phyloP scores from a whole-genome alignment of 768 basidiomycete species.

The Serendipita vermifera region DNA sequence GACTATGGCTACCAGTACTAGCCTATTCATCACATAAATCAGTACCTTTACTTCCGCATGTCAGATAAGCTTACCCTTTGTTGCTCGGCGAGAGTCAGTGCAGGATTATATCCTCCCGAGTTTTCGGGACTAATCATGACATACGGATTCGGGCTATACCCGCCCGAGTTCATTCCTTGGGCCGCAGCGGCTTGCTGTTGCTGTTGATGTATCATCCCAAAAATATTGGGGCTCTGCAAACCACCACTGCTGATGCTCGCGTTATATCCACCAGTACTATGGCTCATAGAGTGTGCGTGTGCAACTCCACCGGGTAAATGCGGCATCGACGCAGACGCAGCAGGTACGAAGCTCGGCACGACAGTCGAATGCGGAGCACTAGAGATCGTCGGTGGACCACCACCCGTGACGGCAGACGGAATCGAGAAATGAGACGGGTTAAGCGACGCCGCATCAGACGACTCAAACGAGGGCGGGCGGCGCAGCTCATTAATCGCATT shows the following conservation, averaged over 20 bases:
- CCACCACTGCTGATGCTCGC: conserved; percentile 1
- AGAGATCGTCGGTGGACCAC: background rate
- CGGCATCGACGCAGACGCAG: background rate
- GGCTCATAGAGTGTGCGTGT: background rate
- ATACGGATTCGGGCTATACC: background rate
- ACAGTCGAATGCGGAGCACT: background rate
- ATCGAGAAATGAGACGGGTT: conserved; percentile 6
- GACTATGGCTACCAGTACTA: background rate
- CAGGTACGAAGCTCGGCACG: background rate
- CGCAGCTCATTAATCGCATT: conserved; percentile 85
- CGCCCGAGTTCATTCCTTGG: background rate
- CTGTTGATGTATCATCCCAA: background rate
- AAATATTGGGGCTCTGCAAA: background rate
- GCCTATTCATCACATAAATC: background rate
- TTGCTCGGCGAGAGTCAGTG: background rate
- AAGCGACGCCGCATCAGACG: conserved; percentile 28
- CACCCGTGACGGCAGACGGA: too few species aligned
- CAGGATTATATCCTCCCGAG: background rate
- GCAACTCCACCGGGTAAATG: background rate
- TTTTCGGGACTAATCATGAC: background rate
- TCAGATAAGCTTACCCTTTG: background rate
- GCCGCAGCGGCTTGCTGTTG: background rate
- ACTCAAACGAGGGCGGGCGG: conserved; percentile 49
- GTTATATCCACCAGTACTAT: conserved; percentile 2
- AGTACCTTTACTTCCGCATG: background rate